phyloP scores from a whole-genome alignment of 345 rosid genomes.

The Passiflora organensis region DNA sequence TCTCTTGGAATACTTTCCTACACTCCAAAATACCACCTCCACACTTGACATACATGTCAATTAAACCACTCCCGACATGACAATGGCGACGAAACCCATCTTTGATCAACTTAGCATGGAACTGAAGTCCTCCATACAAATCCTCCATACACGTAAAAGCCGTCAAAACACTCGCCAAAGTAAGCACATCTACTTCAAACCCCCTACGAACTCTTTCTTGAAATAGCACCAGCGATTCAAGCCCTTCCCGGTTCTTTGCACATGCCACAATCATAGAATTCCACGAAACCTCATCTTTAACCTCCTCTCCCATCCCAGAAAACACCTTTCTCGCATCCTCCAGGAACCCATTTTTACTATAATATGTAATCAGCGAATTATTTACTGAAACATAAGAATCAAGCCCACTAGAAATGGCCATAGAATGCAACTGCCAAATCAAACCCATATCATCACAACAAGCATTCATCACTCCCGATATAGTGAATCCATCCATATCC shows the following conservation, averaged over 20 bases:
- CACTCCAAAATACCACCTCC: conserved; percentile 50
- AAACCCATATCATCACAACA: conserved; percentile 37
- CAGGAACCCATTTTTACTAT: conserved; percentile 59
- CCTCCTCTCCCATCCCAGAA: conserved; percentile 43
- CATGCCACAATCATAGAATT: conserved; percentile 85
- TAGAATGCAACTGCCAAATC: conserved; percentile 62
- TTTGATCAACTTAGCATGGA: conserved; percentile 63
- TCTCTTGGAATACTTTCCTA: conserved; percentile 64
- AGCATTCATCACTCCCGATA: conserved; percentile 70
- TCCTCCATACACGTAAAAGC: conserved; percentile 54
- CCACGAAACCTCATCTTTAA: conserved; percentile 83
- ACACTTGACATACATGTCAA: conserved; percentile 81
- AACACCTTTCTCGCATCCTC: conserved; percentile 59
- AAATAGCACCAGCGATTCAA: conserved; percentile 54
- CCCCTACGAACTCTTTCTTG: conserved; percentile 57
- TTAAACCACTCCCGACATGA: conserved; percentile 84
- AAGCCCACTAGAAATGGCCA: conserved; percentile 52
- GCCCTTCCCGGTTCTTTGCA: conserved; percentile 77
- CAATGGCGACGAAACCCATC: conserved; percentile 63
- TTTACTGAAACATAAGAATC: conserved; percentile 65
- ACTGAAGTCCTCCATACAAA: conserved; percentile 67
- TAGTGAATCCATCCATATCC: conserved; percentile 67
- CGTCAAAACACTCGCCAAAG: conserved; percentile 76
- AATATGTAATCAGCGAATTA: conserved; percentile 60
- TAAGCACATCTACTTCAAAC: conserved; percentile 60